Evolutionary conservation across 148 eudicot species (phyloP).

Genomic region (Dianthus caryophyllus): DNA sequence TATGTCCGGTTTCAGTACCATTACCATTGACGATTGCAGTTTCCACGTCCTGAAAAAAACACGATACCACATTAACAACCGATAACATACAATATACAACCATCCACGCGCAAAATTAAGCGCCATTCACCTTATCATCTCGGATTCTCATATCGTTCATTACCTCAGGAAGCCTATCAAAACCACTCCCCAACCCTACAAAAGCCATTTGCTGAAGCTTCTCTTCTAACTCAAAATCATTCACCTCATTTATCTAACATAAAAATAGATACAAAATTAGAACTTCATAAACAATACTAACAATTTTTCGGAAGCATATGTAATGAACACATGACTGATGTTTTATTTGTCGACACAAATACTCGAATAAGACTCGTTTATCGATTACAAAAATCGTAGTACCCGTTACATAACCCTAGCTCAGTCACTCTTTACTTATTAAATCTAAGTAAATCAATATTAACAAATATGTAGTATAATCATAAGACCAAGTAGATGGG

Average conservation of each 20-base stretch:
- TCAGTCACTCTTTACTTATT: background rate
- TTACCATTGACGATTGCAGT: constrained; percentile 64
- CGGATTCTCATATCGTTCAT: constrained; percentile 76
- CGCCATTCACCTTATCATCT: constrained; percentile 55
- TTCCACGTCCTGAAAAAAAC: constrained; percentile 63
- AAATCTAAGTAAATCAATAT: background rate
- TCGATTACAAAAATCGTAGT: too few species aligned
- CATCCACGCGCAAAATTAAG: background rate
- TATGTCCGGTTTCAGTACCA: constrained; percentile 84
- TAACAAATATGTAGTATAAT: background rate
- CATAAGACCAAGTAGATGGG: too few species aligned
- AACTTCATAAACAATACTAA: background rate
- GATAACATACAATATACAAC: background rate
- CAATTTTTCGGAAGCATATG: background rate
- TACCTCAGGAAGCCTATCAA: constrained; percentile 70
- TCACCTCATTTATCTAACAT: constrained; percentile 23
- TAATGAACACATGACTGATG: background rate
- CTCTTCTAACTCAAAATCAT: constrained; percentile 15
- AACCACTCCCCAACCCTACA: constrained; percentile 46
- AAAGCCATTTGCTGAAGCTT: constrained; percentile 42
- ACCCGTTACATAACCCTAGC: too few species aligned
- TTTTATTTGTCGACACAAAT: too few species aligned
- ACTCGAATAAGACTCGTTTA: too few species aligned
- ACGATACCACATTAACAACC: constrained; percentile 1
- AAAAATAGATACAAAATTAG: constrained; percentile 7